Evolutionary conservation across 768 basidiomycete species (phyloP).

Genomic region (Amanita rubescens): DNA sequence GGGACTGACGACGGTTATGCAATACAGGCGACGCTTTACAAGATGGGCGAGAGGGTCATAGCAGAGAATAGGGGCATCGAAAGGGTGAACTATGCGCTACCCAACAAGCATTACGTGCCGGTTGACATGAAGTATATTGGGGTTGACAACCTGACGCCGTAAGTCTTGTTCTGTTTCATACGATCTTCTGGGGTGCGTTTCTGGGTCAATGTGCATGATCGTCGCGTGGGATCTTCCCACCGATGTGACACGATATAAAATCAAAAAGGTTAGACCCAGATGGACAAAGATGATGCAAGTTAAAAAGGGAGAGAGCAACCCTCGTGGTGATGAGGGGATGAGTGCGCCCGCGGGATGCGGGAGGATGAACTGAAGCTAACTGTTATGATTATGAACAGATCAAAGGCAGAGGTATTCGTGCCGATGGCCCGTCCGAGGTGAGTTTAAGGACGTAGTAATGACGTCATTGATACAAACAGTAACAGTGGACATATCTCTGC

Average conservation of each 20-base stretch:
- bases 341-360: too few relatives aligned
- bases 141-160: conserved; percentile 66
- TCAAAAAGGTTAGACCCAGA: conserved; percentile 1
- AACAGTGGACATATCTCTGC: conserved; percentile 56
- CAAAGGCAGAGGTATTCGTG: conserved; percentile 78
- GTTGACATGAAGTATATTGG: conserved; percentile 75
- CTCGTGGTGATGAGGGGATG: conserved; percentile 1
- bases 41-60: conserved; percentile 75
- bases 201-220: not conserved
- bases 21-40: conserved; percentile 80
- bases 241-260: not conserved
- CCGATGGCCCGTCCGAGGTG: conserved; percentile 85
- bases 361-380: not conserved
- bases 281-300: too few relatives aligned
- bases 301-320: not conserved
- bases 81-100: conserved; percentile 64
- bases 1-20: not conserved
- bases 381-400: too few relatives aligned
- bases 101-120: conserved; percentile 94
- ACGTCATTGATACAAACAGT: conserved; percentile 15
- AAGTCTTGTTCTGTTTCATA: conserved; percentile 16
- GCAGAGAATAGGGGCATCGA: conserved; percentile 53
- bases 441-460: conserved; percentile 14
- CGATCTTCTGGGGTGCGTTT: not conserved
- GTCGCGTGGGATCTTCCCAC: conserved; percentile 4